A percentile compares a stretch with the other conserved stretches of the same genome.
phyloP scores from a whole-genome alignment of 2,329 filamentous ascomycete genomes.

The Fusarium ambrosium region DNA sequence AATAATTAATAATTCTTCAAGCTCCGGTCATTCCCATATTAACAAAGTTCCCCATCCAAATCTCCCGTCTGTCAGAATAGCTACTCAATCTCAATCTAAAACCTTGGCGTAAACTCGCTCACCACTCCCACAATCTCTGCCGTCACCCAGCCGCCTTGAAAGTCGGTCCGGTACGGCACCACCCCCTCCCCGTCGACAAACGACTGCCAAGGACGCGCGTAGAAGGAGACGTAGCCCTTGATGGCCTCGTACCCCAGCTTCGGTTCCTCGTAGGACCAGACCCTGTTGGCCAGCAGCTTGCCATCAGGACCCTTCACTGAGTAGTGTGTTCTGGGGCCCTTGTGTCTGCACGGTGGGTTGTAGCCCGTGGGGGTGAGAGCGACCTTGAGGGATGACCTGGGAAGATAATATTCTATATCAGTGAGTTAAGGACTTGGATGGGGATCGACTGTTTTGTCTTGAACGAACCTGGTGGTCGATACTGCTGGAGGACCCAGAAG shows the following conservation, averaged over 20 bases:
- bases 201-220: slow-evolving; percentile 73
- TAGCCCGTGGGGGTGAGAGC: slow-evolving; percentile 61
- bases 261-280: slow-evolving; percentile 72
- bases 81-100: slow-evolving; percentile 32
- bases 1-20: not conserved
- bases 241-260: slow-evolving; percentile 65
- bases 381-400: slow-evolving; percentile 62
- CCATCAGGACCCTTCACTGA: slow-evolving; percentile 57
- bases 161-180: slow-evolving; percentile 71
- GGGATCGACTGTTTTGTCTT: not conserved
- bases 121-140: slow-evolving; percentile 69
- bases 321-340: slow-evolving; percentile 72
- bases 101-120: slow-evolving; percentile 57
- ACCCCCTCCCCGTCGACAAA: slow-evolving; percentile 73
- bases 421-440: not conserved
- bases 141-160: slow-evolving; percentile 75
- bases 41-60: slow-evolving; percentile 6
- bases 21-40: slow-evolving; percentile 8
- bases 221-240: slow-evolving; percentile 70
- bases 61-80: slow-evolving; percentile 7
- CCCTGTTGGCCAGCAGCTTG: slow-evolving; percentile 62
- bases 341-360: slow-evolving; percentile 70
- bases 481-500: slow-evolving; percentile 74
- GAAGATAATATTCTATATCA: slow-evolving; percentile 69
- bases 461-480: slow-evolving; percentile 70